Evolutionary conservation across 495 filamentous ascomycete species (phyloP), one percentile per base, ranked within the genome.

Genomic region (Xanthoparmelia taractica): DNA sequence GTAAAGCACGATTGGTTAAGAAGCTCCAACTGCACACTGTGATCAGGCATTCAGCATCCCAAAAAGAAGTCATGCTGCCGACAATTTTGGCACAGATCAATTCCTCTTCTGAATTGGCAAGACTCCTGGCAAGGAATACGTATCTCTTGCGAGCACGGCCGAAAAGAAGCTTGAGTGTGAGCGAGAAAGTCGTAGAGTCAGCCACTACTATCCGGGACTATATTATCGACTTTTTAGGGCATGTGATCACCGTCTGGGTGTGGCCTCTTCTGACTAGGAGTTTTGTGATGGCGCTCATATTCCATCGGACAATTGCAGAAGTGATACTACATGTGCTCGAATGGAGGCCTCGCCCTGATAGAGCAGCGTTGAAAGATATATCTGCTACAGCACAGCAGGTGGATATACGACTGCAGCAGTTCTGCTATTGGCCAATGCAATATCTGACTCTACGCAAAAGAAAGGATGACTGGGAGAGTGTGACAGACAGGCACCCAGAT

Each of bases 351-450:
- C 82, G 84, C 43, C 89, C 91, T 6, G 84, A 88, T 63, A 86
- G 87, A 57, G 87, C 90, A 40, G 94, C 95, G 20, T 73, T 97
- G 61, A 97, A 97, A 69, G 94, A 99, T 73, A 85, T 97, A 18
- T 96, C 92, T 41, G 94, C 94, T 17, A 97, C 93, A 2, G 95
- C 94, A n/a, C 94, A 97, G 72, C 94, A 99, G 72, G 87, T 97
- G 40, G 94, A 99, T 75, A 97, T 99, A 68, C 89, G 94, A 6
- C 82, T 99, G 23, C 92, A 97, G 71, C 94, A 99, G 70, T 97
- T 97, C 73, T 97, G 94, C 75, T 99, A 97, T 72, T 97, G 92
- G 93, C 95, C 93, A 7, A 90, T 95, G 70, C 93, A 97, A 72
- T 97, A 98, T 71, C 77, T 93, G 59, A 97, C 92, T 18, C 74